Evolutionary conservation across 2,329 filamentous ascomycete genomes (phyloP), one percentile per base, ranked within the genome.

Genomic region (Fusarium haematococcum): DNA sequence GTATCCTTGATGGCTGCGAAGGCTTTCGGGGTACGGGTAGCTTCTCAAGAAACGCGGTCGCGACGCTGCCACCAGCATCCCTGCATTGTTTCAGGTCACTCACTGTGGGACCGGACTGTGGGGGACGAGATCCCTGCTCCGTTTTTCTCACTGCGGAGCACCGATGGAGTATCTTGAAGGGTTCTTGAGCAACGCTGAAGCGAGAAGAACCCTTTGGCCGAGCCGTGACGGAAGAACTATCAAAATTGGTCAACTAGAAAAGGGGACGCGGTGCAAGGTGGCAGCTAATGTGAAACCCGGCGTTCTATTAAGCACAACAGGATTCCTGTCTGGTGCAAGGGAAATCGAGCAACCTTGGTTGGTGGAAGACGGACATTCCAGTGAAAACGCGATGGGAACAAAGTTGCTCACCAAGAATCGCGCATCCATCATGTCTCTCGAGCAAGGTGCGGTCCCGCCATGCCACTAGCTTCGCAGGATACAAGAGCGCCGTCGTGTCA

Each of bases 1-100:
- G 52, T 64, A 33, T 67, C 32, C 39, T 61, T 27, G 50, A 70
- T 68, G 41, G 58, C 65, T 37, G 43, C 37, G 64, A 70, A 56
- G 63, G 52, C 43, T 63, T 25, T 64, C 41, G 54, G 63, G 63
- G 58, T 69, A 54, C 48, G 18, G 48, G 32, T 54, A 69, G 64
- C 73, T 70, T 33, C 74, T 69, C 68, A 73, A 73, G 70, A 69
- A 71, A 63, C 56, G 52, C 57, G 52, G 50, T 67, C 58, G 62
- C 57, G 69, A 70, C 27, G 70, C 63, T 64, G 68, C 67, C 67
- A 45, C 66, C 67, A 56, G 63, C 37, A 77, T 68, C 77, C 77
- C 69, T 72, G 75, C 63, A 60, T 67, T 78, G 77, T 79, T 79
- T 79, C 77, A 79, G 77, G 77, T 79, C 60, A 58, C 69, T 56